phyloP scores from a whole-genome alignment of 2,329 filamentous ascomycete species.

The Corynespora cassiicola region DNA sequence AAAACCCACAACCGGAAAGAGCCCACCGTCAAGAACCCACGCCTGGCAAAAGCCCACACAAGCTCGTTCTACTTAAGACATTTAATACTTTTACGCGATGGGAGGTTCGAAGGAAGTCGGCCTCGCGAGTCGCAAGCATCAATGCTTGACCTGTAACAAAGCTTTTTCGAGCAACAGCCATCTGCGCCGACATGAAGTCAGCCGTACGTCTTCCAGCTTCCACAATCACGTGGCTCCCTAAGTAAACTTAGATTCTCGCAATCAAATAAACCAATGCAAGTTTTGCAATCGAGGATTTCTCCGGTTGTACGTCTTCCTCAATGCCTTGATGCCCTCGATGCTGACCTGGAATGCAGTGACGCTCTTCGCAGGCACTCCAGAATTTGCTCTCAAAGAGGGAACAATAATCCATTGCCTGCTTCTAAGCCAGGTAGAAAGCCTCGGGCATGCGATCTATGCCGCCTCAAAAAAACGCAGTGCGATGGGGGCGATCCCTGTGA shows the following conservation, averaged over 20 bases:
- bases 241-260: slow-evolving; percentile 3
- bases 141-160: slow-evolving; percentile 7
- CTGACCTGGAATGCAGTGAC: slow-evolving; percentile 6
- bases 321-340: not conserved
- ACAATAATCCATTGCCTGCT: not conserved
- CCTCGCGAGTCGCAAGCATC: no score
- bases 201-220: slow-evolving; percentile 4
- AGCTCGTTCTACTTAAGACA: no score
- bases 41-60: not conserved
- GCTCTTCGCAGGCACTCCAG: slow-evolving; percentile 11
- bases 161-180: slow-evolving; percentile 6
- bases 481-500: slow-evolving; percentile 3
- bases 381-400: slow-evolving; percentile 6
- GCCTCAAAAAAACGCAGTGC: slow-evolving; percentile 2
- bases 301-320: slow-evolving; percentile 3
- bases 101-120: no score
- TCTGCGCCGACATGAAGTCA: slow-evolving; percentile 13
- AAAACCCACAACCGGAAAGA: slow-evolving; percentile 16
- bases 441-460: slow-evolving; percentile 10
- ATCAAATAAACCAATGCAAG: slow-evolving; percentile 1
- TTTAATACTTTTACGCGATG: no score
- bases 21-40: no score
- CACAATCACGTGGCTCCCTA: no score
- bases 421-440: slow-evolving; percentile 8
- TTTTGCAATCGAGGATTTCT: slow-evolving; percentile 10